phyloP scores from a whole-genome alignment of 73 alveolate genomes.

The Effrenium voratum region DNA sequence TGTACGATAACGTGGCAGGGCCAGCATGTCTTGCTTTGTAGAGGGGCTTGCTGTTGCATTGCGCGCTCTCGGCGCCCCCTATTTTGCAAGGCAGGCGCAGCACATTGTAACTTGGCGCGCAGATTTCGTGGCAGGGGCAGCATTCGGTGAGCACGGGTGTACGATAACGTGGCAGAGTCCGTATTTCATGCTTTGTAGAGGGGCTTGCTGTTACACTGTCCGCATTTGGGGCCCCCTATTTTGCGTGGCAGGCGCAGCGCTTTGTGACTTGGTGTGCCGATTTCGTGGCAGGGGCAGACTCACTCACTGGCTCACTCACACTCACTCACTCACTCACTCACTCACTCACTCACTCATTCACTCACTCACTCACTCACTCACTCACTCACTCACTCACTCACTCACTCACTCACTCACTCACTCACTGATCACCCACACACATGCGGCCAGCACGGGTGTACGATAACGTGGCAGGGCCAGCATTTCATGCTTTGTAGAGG shows the following conservation, averaged over 20 bases:
- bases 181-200: background rate
- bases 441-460: too few species aligned
- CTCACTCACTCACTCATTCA: constrained; percentile 34
- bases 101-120: background rate
- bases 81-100: background rate
- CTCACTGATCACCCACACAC: too few species aligned
- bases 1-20: background rate
- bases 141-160: background rate
- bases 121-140: background rate
- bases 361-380: constrained; percentile 10
- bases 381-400: constrained; percentile 6
- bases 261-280: background rate
- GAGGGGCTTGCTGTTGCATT: background rate
- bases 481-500: too few species aligned
- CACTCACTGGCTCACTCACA: constrained; percentile 17
- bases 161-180: background rate
- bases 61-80: background rate
- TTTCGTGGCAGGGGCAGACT: background rate
- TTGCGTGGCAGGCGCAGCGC: background rate
- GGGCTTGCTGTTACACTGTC: background rate
- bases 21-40: background rate
- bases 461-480: too few species aligned
- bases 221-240: background rate
- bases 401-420: constrained; percentile 13
- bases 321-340: background rate